Evolutionary conservation across 108 stramenopile genomes (phyloP), one percentile per base, ranked within the genome.

Genomic region (Epithemia pelagica): DNA sequence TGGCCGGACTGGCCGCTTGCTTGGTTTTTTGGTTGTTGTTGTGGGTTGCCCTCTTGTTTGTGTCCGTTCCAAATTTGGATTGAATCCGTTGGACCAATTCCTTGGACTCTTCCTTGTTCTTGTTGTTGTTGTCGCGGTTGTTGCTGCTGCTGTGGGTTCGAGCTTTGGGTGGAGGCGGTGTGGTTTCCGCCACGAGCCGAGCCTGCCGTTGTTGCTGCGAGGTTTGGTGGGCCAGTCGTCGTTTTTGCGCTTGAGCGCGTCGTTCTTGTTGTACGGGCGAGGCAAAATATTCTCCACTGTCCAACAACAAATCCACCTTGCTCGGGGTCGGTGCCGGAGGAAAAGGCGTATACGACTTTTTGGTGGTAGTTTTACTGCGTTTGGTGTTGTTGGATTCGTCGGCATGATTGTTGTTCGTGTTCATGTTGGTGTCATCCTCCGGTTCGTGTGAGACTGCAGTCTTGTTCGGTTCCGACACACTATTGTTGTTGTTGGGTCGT

Each of bases 311-410:
- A 78, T 99, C 99, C 66, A 99, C 84, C 80, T 98, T 97, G 74
- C 85, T 81, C 32, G 93, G 94, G 57, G 73, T 76, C 67, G 91
- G 96, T 10, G 92, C 85, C 3, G 96, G 96, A 26, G 97, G 97
- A 69, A 99, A 99, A 22, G 98, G 97, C 2, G 98, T 99, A 82
- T 99, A 98, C 0, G 79, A 61, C 71, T 95, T 96, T 77, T 95
- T 91, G 65, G 85, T 82, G 65, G 70, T 79, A 54, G 54, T 66
- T 5, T 54, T 54, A 46, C n/a, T 30, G 53, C 69, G 66, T 32
- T 66, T 31, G 52, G 58, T 64, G 52, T 69, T 71, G 27, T 75
- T 46, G 37, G 37, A 10, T 10, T 46, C 37, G 37, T 15, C 37
- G 15, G 10, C 15, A 54, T 23, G 58, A 27, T 54, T 75, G 53